Evolutionary conservation across 2,329 filamentous ascomycete species (phyloP), one percentile per base, ranked within the genome.

Genomic region (Claviceps sp.): DNA sequence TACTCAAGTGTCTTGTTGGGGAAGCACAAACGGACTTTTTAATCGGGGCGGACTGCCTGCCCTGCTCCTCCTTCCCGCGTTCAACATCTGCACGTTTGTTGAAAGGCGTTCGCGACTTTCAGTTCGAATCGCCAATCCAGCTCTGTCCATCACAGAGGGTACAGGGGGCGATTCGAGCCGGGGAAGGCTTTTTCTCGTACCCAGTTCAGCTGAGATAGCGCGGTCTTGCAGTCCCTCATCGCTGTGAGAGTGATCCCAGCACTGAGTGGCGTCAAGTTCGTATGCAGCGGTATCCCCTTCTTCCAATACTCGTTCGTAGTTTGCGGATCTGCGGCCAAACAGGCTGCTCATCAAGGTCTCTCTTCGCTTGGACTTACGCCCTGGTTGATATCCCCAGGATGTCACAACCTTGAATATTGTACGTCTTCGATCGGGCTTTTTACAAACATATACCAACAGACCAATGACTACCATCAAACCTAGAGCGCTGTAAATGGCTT

Each of bases 291-390:
- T 69, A n/a, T 80, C 78, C 13, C 86, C 89, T 58, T 90, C 86
- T 68, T 96, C 89, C 49, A 94, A 70, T 3, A 96, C 84, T 34
- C 88, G 82, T 63, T 96, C 90, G 62, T 96, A 96, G 2, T 77
- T 72, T 7, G 72, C 63, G 0, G 71, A 68, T 48, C 65, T 68
- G 5, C 78, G 75, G 14, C 77, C 78, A 55, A 94, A 85, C 4
- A 93, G 66, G 62, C 85, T 87, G 55, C 75, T 76, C 7, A 76
- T 75, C 59, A 78, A 62, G 1, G 76, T 73, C 52, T 80, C 68
- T 5, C 75, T 71, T 4, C 76, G 71, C 54, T 75, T 77, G 43
- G 71, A 66, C 51, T 69, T 75, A n/a, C 62, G 60, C 8, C 55
- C 49, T 17, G 55, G 49, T 5, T 54, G 56, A 43, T 60, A 61